phyloP scores from a whole-genome alignment of 805 yeast species.

The Komagataella pastoris region DNA sequence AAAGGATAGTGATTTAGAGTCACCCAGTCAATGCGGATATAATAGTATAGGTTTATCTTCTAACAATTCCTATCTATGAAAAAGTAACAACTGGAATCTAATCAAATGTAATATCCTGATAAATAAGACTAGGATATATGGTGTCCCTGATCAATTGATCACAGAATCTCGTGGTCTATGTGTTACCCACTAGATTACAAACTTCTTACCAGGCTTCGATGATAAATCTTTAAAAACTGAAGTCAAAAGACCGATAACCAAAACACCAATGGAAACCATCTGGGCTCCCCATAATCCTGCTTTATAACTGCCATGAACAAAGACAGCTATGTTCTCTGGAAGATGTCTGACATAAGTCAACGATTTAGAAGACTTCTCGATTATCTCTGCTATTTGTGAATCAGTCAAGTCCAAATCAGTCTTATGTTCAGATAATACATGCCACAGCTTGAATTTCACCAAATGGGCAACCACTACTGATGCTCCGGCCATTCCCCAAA shows the following conservation, averaged over 20 bases:
- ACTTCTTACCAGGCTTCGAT: neutral
- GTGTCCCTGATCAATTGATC: too few species aligned
- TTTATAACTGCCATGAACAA: slow-evolving; percentile 14
- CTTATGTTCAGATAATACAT: neutral
- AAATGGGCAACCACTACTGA: slow-evolving; percentile 6
- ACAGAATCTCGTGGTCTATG: neutral
- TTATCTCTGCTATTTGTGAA: slow-evolving; percentile 9
- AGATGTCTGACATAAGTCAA: slow-evolving; percentile 9
- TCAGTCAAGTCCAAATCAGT: slow-evolving; percentile 2
- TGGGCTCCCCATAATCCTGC: slow-evolving; percentile 15
- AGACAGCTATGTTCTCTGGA: slow-evolving; percentile 8
- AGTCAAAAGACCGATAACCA: neutral
- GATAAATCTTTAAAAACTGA: neutral
- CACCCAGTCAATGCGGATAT: too few species aligned
- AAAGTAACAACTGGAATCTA: too few species aligned
- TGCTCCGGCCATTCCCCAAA: slow-evolving; percentile 24
- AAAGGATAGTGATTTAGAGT: too few species aligned
- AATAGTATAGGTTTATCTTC: too few species aligned
- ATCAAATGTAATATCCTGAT: too few species aligned
- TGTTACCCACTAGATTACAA: neutral
- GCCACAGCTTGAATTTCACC: slow-evolving; percentile 1
- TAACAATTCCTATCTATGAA: too few species aligned
- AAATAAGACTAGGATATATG: too few species aligned
- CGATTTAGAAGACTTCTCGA: slow-evolving; percentile 11
- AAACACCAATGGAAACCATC: slow-evolving; percentile 2